Base-by-base conservation (phyloP, 805 yeast species). In the Lachancea waltii region DNA sequence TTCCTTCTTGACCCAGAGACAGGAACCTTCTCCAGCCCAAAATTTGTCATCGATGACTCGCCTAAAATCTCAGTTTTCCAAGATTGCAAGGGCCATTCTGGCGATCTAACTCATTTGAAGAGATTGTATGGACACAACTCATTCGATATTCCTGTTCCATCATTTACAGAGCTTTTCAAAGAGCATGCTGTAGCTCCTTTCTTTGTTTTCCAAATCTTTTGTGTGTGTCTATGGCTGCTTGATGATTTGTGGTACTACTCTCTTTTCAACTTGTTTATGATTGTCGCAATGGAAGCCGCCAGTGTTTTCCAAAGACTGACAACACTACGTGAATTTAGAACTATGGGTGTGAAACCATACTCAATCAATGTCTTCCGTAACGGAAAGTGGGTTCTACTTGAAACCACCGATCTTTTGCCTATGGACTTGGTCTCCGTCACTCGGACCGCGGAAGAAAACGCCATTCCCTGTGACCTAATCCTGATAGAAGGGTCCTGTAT, bases 171-270 rank as follows among this genome's bases (percentile, higher is more conserved):
- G 62, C 70, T 92, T 53, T 92, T 92, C 69, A 81, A 85, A 56
- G 97, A 92, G 64, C 98, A 92, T 60, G 97, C 97, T 8, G 89
- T 92, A 27, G 97, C 98, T 10, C 98, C 98, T 9, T 85, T 92
- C 61, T 92, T 92, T 53, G 95, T 92, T 18, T 92, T 92, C 69
- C 98, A 92, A 68, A 72, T 92, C 41, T 92, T 92, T 61, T 89
- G 97, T 58, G 94, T 90, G 42, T 95, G 90, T 4, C 69, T 92
- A 45, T 92, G 97, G 97, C 74, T 85, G 56, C 75, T 92, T 76
- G 97, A 92, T 64, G 97, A 90, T 50, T 81, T 84, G 68, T 92
- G 97, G 97, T 89, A 89, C 64, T 83, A 83, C 58, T 86, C 97
- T 3, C 67, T 92, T 42, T 87, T 92, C 65, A 84, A 95, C 21